phyloP scores from a whole-genome alignment of 768 basidiomycete species.

The Agrocybe praecox region DNA sequence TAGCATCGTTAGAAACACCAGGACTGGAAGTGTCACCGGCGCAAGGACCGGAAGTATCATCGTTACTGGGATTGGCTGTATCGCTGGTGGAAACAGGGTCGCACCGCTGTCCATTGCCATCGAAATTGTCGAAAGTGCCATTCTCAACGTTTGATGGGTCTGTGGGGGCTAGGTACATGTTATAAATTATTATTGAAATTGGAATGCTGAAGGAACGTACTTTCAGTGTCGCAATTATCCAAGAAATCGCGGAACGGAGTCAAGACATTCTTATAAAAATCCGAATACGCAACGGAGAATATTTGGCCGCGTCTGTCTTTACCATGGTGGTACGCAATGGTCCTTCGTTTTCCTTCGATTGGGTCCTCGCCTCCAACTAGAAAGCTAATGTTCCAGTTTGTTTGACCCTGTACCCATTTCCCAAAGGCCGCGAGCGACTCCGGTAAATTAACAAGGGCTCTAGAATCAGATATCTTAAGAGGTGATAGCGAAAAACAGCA shows the following conservation, averaged over 20 bases:
- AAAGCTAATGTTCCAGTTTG: conserved; percentile 10
- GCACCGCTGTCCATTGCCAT: no score
- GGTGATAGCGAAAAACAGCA: not conserved
- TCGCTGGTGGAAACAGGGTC: no score
- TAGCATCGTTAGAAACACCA: no score
- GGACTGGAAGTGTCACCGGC: no score
- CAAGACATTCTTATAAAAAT: not conserved
- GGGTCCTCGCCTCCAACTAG: conserved; percentile 7
- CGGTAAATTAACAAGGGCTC: not conserved
- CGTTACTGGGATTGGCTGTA: no score
- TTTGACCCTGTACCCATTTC: not conserved
- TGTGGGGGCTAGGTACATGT: no score
- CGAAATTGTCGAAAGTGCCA: no score
- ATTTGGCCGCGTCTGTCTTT: not conserved
- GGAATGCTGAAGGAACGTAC: no score
- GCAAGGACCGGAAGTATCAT: no score
- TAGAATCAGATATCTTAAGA: not conserved
- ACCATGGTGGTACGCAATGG: conserved; percentile 1
- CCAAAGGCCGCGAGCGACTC: conserved; percentile 6
- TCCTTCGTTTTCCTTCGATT: not conserved
- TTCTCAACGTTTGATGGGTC: no score
- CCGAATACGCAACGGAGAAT: not conserved
- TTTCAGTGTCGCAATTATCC: conserved; percentile 4
- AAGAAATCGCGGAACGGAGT: conserved; percentile 5
- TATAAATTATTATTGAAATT: no score